Conservation (phyloP, 495 filamentous ascomycete genomes). For the Hypoxylon fuscum region DNA sequence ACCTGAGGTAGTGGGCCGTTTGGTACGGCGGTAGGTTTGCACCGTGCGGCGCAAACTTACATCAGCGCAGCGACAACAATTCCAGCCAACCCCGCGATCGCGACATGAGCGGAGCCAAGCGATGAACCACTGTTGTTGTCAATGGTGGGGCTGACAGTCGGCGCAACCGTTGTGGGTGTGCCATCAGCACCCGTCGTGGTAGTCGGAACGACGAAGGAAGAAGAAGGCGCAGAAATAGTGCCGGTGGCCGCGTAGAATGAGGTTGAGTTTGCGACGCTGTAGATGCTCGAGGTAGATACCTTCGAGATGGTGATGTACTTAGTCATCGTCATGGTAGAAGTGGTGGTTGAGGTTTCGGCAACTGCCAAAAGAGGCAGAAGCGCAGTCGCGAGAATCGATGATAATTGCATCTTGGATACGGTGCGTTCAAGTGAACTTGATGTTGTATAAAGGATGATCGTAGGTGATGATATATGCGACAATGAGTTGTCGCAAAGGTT, state of each 20-base stretch:
- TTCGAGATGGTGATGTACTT: slow-evolving; percentile 60
- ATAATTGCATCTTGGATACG: slow-evolving; percentile 50
- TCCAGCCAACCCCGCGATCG: slow-evolving; percentile 54
- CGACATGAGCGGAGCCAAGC: slow-evolving; percentile 50
- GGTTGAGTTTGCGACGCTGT: slow-evolving; percentile 33
- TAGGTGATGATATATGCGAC: slow-evolving; percentile 17
- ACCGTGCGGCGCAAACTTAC: slow-evolving; percentile 40
- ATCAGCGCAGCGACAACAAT: slow-evolving; percentile 57
- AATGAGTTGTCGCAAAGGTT: slow-evolving; percentile 14
- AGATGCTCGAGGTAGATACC: slow-evolving; percentile 44
- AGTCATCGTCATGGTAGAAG: slow-evolving; percentile 61
- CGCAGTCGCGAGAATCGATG: slow-evolving; percentile 45
- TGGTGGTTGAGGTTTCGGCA: slow-evolving; percentile 55
- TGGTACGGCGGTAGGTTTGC: slow-evolving; percentile 20
- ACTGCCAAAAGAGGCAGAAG: slow-evolving; percentile 56
- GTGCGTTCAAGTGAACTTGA: background rate
- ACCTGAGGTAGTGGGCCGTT: slow-evolving; percentile 9
- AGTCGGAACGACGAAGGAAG: slow-evolving; percentile 33
- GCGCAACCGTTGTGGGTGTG: slow-evolving; percentile 39
- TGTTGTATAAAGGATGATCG: background rate
- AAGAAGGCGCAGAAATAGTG: slow-evolving; percentile 31
- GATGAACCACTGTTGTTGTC: slow-evolving; percentile 46
- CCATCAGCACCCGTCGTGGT: slow-evolving; percentile 37
- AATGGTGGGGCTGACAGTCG: slow-evolving; percentile 41
- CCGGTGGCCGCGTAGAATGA: slow-evolving; percentile 31